These are phyloP conservation scores for Talaromyces sp. DNA, from an alignment of 2,329 filamentous ascomycete genomes.

Conservation along the genomic window DNA sequence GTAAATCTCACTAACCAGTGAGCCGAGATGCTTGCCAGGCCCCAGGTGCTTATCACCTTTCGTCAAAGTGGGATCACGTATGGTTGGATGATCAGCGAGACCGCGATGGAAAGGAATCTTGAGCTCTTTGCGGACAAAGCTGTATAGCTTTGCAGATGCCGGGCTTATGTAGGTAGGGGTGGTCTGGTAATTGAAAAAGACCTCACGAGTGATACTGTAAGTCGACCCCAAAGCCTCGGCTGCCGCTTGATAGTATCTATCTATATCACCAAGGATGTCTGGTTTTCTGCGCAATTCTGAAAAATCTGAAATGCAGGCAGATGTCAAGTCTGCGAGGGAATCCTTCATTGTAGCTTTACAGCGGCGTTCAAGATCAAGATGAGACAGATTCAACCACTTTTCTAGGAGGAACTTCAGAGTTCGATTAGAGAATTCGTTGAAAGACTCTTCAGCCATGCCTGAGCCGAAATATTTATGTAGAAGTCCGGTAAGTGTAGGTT, in stretches of 20 bases:
- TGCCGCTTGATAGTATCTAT: constrained; percentile 13
- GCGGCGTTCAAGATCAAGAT: constrained; percentile 18
- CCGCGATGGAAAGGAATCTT: constrained; percentile 33
- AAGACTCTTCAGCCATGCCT: constrained; percentile 1
- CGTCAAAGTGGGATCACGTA: background rate
- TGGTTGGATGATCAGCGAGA: constrained; percentile 29
- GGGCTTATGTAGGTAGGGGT: constrained; percentile 28
- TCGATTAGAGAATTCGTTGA: constrained; percentile 8
- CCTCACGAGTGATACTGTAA: constrained; percentile 21
- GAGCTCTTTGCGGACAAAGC: constrained; percentile 35
- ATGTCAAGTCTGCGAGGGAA: constrained; percentile 15
- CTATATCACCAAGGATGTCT: constrained; percentile 5
- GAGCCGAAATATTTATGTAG: constrained; percentile 13
- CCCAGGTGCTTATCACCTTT: constrained; percentile 5
- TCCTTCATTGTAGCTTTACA: constrained; percentile 13
- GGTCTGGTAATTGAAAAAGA: constrained; percentile 20
- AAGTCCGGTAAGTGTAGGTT: constrained; percentile 9
- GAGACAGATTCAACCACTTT: constrained; percentile 19
- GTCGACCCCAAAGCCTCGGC: constrained; percentile 3
- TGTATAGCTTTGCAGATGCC: constrained; percentile 33
- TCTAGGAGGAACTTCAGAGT: constrained; percentile 9
- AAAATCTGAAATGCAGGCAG: constrained; percentile 9
- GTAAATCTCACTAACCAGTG: constrained; percentile 28
- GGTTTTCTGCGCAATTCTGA: background rate
- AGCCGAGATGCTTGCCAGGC: constrained; percentile 24